Evolutionary conservation across 2,329 filamentous ascomycete species (phyloP), one percentile per base, ranked within the genome.

Genomic region (Pyrenophora teres): DNA sequence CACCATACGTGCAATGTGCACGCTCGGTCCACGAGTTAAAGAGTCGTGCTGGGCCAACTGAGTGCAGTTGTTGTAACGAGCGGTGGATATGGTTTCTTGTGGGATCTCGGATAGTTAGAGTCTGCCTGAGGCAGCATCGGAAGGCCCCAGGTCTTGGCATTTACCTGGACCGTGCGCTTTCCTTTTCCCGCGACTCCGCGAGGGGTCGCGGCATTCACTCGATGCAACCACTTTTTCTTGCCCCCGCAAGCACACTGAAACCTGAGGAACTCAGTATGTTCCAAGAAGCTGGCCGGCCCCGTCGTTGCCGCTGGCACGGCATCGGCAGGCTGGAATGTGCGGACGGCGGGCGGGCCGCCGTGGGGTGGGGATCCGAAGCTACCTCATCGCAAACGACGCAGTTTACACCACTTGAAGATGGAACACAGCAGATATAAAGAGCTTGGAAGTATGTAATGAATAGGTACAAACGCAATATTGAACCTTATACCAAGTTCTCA

Each of bases 281-380:
- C 59, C 53, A 50, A 53, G 47, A 56, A 57, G 52, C 52, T 55
- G 46, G 47, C 52, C 69, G 69, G 66, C 65, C 57, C 63, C 63
- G 62, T 64, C 46, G 45, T 46, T 37, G 54, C 62, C 56, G 60
- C 46, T 51, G 54, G 51, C 36, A 57, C 52, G 56, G 52, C 31
- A 46, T 47, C 61, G 62, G 61, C 45, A 59, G 59, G 49, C 39
- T 54, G 30, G 30, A 39, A 48, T 36, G 43, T 27, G 55, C 60
- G 59, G 60, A 57, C 40, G 57, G 27, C 27, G 27, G 27, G 57
- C 59, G 64, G 57, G 49, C 42, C 40, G 49, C 61, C 59, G 58
- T 60, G 47, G 56, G 54, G 68, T 62, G 69, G 69, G 68, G 69
- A 72, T 54, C 69, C 69, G 69, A 69, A 64, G 64, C 43, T 45